Conservation (phyloP, 1,284 basidiomycete genomes). For the Malassezia furfur region DNA sequence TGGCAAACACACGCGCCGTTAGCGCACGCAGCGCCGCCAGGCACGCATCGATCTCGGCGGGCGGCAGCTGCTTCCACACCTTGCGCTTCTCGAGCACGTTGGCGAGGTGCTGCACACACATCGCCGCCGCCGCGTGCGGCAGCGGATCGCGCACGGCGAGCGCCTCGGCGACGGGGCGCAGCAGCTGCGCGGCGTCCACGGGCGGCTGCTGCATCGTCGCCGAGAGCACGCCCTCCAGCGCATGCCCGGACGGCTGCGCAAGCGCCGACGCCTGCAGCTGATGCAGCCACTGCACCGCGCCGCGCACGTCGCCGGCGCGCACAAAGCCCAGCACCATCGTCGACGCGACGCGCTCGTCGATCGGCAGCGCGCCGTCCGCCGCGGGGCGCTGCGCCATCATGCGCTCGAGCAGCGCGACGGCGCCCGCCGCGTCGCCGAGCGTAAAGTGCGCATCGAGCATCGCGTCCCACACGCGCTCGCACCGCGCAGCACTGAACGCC, state of each 20-base stretch:
- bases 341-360: slow-evolving; percentile 56
- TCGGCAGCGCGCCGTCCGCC: slow-evolving; percentile 51
- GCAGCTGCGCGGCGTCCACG: neutral
- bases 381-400: slow-evolving; percentile 54
- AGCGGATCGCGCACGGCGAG: neutral
- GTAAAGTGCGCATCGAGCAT: slow-evolving; percentile 70
- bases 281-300: slow-evolving; percentile 31
- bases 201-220: neutral
- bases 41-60: neutral
- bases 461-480: slow-evolving; percentile 58
- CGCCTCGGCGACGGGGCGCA: neutral
- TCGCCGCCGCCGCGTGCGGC: neutral
- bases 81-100: slow-evolving; percentile 2
- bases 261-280: slow-evolving; percentile 18
- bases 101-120: slow-evolving; percentile 2
- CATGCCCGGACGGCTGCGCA: neutral
- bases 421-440: slow-evolving; percentile 58
- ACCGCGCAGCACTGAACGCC: slow-evolving; percentile 19
- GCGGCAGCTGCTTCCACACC: neutral
- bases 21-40: neutral
- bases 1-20: neutral
- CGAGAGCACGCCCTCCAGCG: slow-evolving; percentile 7
- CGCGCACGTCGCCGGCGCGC: slow-evolving; percentile 20
- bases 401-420: slow-evolving; percentile 61
- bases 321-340: slow-evolving; percentile 54